Conservation (phyloP, 176 grass and related monocot genomes). For the Zea luxurians region DNA sequence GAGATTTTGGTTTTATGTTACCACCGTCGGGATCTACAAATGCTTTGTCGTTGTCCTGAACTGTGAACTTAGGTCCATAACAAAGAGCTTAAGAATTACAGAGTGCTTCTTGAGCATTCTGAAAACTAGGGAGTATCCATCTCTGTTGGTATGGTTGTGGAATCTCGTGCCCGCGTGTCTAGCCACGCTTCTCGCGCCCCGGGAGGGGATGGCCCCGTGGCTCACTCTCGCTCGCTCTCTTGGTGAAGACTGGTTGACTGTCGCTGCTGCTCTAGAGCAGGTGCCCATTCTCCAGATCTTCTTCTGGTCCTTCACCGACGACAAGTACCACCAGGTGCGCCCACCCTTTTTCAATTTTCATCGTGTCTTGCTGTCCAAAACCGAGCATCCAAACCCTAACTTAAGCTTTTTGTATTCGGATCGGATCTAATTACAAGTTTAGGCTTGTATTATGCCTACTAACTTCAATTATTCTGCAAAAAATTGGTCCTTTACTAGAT, state of each 20-base stretch:
- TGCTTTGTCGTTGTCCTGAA: constrained; percentile 54
- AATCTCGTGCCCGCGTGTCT: no score
- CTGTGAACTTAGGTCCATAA: constrained; percentile 42
- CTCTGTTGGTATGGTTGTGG: constrained; percentile 77
- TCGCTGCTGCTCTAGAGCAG: background rate
- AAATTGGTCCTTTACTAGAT: background rate
- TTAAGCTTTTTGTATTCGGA: background rate
- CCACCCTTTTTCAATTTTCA: background rate
- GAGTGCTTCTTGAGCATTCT: constrained; percentile 76
- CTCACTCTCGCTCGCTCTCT: background rate
- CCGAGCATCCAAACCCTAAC: background rate
- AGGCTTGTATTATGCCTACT: background rate
- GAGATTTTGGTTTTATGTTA: no score
- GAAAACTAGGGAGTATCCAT: constrained; percentile 77
- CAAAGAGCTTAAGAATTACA: constrained; percentile 64
- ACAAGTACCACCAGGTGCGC: background rate
- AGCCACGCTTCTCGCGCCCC: no score
- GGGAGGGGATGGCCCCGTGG: no score
- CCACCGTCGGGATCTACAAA: constrained; percentile 60
- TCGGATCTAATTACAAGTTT: background rate
- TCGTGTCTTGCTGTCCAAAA: background rate
- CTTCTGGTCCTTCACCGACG: background rate
- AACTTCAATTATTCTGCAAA: background rate
- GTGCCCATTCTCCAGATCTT: background rate
- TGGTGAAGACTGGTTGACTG: background rate